Evolutionary conservation across 305 asterid species (phyloP), one percentile per base, ranked within the genome.

Genomic region (Ajuga reptans): DNA sequence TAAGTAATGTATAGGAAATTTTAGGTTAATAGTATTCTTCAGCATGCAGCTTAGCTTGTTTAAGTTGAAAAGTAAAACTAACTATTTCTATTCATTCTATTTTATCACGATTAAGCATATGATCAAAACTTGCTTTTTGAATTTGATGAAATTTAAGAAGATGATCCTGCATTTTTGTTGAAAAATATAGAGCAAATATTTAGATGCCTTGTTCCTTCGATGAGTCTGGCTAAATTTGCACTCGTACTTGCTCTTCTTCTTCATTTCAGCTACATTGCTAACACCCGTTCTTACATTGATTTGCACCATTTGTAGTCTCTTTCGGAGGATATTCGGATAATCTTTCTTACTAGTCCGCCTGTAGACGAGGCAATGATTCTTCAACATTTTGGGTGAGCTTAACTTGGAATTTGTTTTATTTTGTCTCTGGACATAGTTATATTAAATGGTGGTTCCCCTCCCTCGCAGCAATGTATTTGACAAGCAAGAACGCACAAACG

Each of bases 321-420:
- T 41, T 81, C 82, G 0, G 73, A 79, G 45, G 39, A 77, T 54
- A 73, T 80, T 0, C 71, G 79, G 74, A 21, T 84, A 27, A 76
- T 86, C 56, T 74, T 80, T 79, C 88, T 86, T 15, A 80, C 80
- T n/a, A 47, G 76, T 43, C 92, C 92, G 47, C 86, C 88, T 6
- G 86, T 82, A 9, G 78, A 84, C 49, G 81, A 79, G 71, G 72
- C 73, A 8, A 79, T 72, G 74, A 60, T 84, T 36, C 76, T 29
- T 36, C 69, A 69, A 52, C n/a, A 21, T 52, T 81, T 49, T 12
- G 88, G 89, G 92, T 82, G 63, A 73, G 62, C 12, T 24, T 21
- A 15, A 41, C 71, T 59, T 54, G 6, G 4, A 2, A 47, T 33
- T 11, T 11, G 15, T 59, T 14, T 54, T 10, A 27, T 17, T 4